Conservation (phyloP, 805 yeast species). For the Candida ipomoeae region DNA sequence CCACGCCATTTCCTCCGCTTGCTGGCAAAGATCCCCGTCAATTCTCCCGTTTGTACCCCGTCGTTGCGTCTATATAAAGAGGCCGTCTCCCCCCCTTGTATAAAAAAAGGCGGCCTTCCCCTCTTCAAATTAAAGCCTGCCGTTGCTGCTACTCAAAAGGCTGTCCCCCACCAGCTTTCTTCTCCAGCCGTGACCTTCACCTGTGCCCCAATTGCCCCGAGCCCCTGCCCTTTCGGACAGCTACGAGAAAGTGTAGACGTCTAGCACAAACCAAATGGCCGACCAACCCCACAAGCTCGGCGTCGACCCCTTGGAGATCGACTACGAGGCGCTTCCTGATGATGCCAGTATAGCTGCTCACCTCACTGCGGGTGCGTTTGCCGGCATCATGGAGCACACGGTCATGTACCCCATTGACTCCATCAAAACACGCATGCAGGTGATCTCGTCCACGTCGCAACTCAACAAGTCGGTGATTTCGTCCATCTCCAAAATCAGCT, state of each 20-base stretch:
- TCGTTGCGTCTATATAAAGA: too few relatives aligned
- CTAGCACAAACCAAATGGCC: slow-evolving; percentile 11
- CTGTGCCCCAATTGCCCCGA: not conserved
- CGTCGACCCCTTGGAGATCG: slow-evolving; percentile 52
- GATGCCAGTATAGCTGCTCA: slow-evolving; percentile 80
- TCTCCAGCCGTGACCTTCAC: not conserved
- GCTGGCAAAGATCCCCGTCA: not conserved
- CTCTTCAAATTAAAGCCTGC: too few relatives aligned
- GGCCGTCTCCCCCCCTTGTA: too few relatives aligned
- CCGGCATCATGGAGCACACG: slow-evolving; percentile 98
- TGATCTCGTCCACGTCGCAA: slow-evolving; percentile 26
- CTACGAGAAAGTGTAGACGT: not conserved
- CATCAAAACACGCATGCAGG: slow-evolving; percentile 94
- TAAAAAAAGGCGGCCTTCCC: too few relatives aligned
- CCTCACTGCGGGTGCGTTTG: slow-evolving; percentile 91
- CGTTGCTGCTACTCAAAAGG: not conserved
- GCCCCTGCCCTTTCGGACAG: not conserved
- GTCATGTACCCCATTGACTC: slow-evolving; percentile 96
- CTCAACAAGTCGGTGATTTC: slow-evolving; percentile 48
- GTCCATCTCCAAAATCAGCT: slow-evolving; percentile 70
- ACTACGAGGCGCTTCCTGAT: slow-evolving; percentile 89
- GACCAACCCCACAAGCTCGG: slow-evolving; percentile 22
- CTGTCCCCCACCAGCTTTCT: not conserved
- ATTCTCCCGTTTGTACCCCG: too few relatives aligned
- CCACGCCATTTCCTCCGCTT: not conserved